Evolutionary conservation across 768 basidiomycete species (phyloP), one percentile per base, ranked within the genome.

Genomic region (Lactarius hatsudake): DNA sequence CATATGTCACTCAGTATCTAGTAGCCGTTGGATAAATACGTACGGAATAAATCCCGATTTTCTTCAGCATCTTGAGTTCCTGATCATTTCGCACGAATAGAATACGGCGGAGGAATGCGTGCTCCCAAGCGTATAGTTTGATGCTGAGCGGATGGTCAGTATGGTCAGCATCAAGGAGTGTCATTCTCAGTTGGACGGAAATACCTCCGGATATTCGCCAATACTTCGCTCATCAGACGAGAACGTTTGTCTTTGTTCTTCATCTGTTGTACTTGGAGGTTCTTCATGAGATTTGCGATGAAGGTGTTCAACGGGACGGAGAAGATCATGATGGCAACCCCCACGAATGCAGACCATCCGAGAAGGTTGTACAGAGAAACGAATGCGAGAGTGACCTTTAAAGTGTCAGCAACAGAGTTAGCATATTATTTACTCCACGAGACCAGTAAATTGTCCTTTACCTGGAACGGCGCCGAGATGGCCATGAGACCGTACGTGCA

Each of bases 41-140:
- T 59, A 89, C 88, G 20, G 87, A 87, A 13, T 83, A 77, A 30
- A 96, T 78, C 2, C 93, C 94, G 64, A 98, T 95, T 75, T 87
- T 91, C 64, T 81, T 83, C 43, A 98, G 81, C 85, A 92, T 88
- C 68, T 81, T 86, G 58, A 98, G 75, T 75, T 96, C 95, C 70
- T 87, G 80, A 64, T 92, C 85, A 74, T 96, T 94, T 53, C 94
- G 82, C 2, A 95, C 90, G 26, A 85, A 81, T n/a, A 88, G 77
- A 36, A 98, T 83, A 63, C 87, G 88, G 59, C 87, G 82, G 34
- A 92, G 83, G 74, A 98, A 98, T 4, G 92, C 89, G 72, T 89
- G 86, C 78, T 98, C 96, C 96, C 96, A 98, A 3, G 91, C 93
- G 76, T 96, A 96, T 5, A 95, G 78, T 74, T 95, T 94, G 75